Base-by-base conservation (phyloP, 2,329 filamentous ascomycete genomes). In the Aspergillus bombycis region DNA sequence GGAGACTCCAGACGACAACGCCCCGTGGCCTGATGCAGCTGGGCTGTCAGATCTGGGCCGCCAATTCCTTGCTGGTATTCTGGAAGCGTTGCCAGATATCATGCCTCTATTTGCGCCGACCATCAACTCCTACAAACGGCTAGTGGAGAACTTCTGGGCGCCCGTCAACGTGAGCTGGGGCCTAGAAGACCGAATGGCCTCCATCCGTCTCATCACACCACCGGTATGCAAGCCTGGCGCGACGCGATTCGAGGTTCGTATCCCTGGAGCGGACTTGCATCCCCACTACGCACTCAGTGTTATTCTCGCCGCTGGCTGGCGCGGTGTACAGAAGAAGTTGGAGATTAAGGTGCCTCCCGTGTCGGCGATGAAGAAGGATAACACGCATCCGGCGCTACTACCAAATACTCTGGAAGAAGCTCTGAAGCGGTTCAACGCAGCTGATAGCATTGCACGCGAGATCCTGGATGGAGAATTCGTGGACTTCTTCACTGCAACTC, bases 91-190 rank as follows among this genome's bases (percentile, higher is more conserved):
- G 2, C 92, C 94, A 1, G 92, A 97, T 74, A 87, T 97, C 69
- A 98, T 98, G 94, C 94, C 94, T 1, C 84, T 98, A 58, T 84
- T 98, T 21, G 94, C 94, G 0, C 94, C 94, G 0, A 98, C 92
- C 0, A 87, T 98, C 73, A 98, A 98, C 85, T 96, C 91, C 63
- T 98, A 98, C 84, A 98, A 98, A 82, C 89, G 94, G 3, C 86
- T 98, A 0, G 94, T 98, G 2, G 94, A 98, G 82, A 98, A 98
- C 81, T 98, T 97, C 80, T 98, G 94, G 94, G 94, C 94, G 0
- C 94, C 94, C 0, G 94, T 98, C 3, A 97, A 94, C 0, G 94
- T 98, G 0, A 96, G 92, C 0, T 98, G 94, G 94, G 94, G 94
- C 0, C 82, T 97, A 4, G 94, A 98, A 78, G 94, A 98, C 78